A percentile compares a stretch with the other conserved stretches of the same genome.
Conservation (phyloP, 2,329 filamentous ascomycete genomes). For the Pseudocercospora crystallina region DNA sequence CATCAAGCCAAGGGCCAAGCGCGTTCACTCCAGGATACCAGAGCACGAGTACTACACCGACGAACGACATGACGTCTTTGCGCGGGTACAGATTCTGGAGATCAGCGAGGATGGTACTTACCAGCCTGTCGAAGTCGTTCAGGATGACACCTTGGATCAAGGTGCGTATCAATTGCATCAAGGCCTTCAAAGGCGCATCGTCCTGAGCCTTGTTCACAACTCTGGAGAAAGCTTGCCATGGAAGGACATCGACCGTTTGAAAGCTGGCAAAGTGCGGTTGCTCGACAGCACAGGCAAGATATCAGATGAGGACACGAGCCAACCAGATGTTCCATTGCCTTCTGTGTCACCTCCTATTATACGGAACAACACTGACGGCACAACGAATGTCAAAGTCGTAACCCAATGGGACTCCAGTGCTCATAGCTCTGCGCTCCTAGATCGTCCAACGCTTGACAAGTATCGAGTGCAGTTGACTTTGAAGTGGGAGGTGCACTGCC, state of each 20-base stretch:
- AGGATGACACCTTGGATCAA: slow-evolving; percentile 77
- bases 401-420: slow-evolving; percentile 96
- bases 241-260: slow-evolving; percentile 75
- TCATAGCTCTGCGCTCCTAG: slow-evolving; percentile 88
- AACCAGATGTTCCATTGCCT: slow-evolving; percentile 74
- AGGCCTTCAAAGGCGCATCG: slow-evolving; percentile 83
- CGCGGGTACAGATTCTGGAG: slow-evolving; percentile 83
- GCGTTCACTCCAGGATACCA: slow-evolving; percentile 68
- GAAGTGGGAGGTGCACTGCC: slow-evolving; percentile 80
- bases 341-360: slow-evolving; percentile 75
- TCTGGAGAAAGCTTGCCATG: slow-evolving; percentile 86
- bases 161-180: slow-evolving; percentile 95
- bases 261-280: slow-evolving; percentile 77
- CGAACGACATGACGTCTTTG: slow-evolving; percentile 90
- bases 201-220: slow-evolving; percentile 85
- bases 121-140: slow-evolving; percentile 86
- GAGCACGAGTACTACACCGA: slow-evolving; percentile 92
- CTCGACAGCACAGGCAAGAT: slow-evolving; percentile 83
- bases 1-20: slow-evolving; percentile 46
- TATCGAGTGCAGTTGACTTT: slow-evolving; percentile 86
- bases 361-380: slow-evolving; percentile 85
- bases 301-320: slow-evolving; percentile 66
- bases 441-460: slow-evolving; percentile 88
- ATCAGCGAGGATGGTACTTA: slow-evolving; percentile 90
- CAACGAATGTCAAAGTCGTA: slow-evolving; percentile 78